Evolutionary conservation across 2,329 filamentous ascomycete species (phyloP), one percentile per base, ranked within the genome.

Genomic region (Botrytis squamosa): DNA sequence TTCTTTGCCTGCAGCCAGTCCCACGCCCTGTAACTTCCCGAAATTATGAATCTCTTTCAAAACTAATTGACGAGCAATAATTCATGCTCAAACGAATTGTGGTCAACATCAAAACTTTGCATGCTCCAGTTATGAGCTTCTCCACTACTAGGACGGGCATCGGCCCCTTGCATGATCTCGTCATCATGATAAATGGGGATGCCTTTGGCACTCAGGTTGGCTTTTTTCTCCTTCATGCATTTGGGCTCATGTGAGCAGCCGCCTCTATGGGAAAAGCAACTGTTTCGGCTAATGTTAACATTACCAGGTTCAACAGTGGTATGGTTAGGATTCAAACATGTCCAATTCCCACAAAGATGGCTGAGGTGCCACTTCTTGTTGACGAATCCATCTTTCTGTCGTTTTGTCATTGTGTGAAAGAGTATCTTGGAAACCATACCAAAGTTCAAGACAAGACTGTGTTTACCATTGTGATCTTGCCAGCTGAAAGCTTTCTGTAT

Each of bases 321-420:
- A 73, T 81, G 81, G 22, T 57, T 46, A 3, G 77, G 73, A 65
- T 81, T 82, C 22, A 79, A 71, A 60, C 81, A 82, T 5, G 76
- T 79, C 80, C 80, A 82, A 52, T 82, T 82, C 1, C 80, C 80
- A 70, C 80, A 82, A 0, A 81, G 75, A 71, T 82, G 80, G 60
- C 78, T 80, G 2, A 79, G 65, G 63, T 80, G 77, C 80, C 80
- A 81, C 49, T 74, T 65, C 7, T 78, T 74, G 46, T 79, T 74
- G 55, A 81, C 75, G 38, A 76, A 80, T 0, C 80, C 79, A 55
- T 79, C 76, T 70, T 77, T 77, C 62, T 81, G 79, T 33, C 76
- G 69, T 16, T 73, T 72, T 1, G 75, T 79, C 71, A 81, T 73
- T 8, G 74, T 68, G 44, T 74, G 60, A 9, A 76, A 65, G 22